These are phyloP conservation scores for Aspergillus versicolor DNA, from an alignment of 2,329 filamentous ascomycete genomes.

Conservation along the genomic window DNA sequence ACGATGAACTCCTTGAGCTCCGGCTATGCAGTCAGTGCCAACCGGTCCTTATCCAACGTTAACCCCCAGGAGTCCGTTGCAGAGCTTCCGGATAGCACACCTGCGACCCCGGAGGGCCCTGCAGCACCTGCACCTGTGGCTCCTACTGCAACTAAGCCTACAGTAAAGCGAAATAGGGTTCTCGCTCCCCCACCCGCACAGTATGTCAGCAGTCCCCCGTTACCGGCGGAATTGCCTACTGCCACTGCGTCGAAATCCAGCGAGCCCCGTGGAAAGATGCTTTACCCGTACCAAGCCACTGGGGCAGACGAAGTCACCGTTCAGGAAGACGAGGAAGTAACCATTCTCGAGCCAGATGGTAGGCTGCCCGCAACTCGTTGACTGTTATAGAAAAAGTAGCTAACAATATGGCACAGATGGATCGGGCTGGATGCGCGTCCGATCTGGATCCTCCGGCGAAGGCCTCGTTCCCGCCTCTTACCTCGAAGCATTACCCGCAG, in stretches of 20 bases:
- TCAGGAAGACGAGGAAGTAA: conserved; percentile 73
- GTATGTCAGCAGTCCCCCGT: conserved; percentile 70
- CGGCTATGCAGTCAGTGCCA: conserved; percentile 76
- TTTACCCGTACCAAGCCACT: conserved; percentile 80
- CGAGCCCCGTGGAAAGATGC: conserved; percentile 78
- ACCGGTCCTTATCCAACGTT: conserved; percentile 69
- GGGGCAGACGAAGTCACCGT: conserved; percentile 80
- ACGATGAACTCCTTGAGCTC: conserved; percentile 91
- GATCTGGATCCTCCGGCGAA: conserved; percentile 59
- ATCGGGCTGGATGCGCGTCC: conserved; percentile 86
- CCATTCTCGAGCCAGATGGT: conserved; percentile 85
- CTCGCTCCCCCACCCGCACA: conserved; percentile 83
- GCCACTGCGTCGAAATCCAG: conserved; percentile 25
- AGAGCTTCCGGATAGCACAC: conserved; percentile 38
- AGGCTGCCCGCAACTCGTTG: conserved; percentile 21
- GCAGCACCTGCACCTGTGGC: conserved; percentile 5
- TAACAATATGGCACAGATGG: conserved; percentile 64
- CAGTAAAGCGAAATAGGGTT: conserved; percentile 64
- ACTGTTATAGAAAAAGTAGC: too few species aligned
- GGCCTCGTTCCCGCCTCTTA: conserved; percentile 88
- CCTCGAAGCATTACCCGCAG: conserved; percentile 63
- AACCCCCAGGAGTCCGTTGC: conserved; percentile 53
- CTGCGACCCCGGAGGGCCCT: conserved; percentile 18
- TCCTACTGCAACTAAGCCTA: conserved; percentile 26
- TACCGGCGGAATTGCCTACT: conserved; percentile 44